These are phyloP conservation scores for Aspergillus biplanus DNA, from an alignment of 495 filamentous ascomycete species.

Conservation along the genomic window DNA sequence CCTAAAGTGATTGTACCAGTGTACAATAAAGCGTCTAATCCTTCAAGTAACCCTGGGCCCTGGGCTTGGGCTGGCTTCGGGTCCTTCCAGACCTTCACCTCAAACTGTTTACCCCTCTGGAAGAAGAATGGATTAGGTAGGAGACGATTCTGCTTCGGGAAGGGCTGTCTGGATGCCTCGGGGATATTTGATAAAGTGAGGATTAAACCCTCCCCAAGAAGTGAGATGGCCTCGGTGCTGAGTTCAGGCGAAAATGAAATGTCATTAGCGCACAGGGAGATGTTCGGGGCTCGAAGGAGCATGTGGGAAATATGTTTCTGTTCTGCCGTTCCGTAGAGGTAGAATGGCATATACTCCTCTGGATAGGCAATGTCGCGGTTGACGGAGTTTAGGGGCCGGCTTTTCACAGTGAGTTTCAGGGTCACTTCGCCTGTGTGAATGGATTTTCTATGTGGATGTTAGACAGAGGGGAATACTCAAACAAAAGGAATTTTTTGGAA, in stretches of 20 bases:
- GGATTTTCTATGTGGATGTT: background rate
- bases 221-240: background rate
- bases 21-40: conserved; percentile 11
- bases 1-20: conserved; percentile 22
- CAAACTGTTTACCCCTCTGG: conserved; percentile 27
- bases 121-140: conserved; percentile 38
- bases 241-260: conserved; percentile 7
- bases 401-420: conserved; percentile 27
- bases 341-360: conserved; percentile 43
- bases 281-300: conserved; percentile 29
- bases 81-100: conserved; percentile 38
- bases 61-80: conserved; percentile 11
- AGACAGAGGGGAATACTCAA: background rate
- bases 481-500: background rate
- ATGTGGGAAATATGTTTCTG: conserved; percentile 42
- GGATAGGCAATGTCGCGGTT: conserved; percentile 41
- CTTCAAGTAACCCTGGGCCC: conserved; percentile 28
- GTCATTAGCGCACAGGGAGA: conserved; percentile 1
- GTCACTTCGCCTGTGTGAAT: conserved; percentile 3
- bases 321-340: conserved; percentile 43
- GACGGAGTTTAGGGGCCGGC: conserved; percentile 31
- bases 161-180: conserved; percentile 40
- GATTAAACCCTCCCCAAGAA: conserved; percentile 24
- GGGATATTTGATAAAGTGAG: conserved; percentile 27
- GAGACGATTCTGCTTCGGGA: conserved; percentile 23